Evolutionary conservation across 1,284 basidiomycete genomes (phyloP), one percentile per base, ranked within the genome.

Genomic region (Sparassis latifolia): DNA sequence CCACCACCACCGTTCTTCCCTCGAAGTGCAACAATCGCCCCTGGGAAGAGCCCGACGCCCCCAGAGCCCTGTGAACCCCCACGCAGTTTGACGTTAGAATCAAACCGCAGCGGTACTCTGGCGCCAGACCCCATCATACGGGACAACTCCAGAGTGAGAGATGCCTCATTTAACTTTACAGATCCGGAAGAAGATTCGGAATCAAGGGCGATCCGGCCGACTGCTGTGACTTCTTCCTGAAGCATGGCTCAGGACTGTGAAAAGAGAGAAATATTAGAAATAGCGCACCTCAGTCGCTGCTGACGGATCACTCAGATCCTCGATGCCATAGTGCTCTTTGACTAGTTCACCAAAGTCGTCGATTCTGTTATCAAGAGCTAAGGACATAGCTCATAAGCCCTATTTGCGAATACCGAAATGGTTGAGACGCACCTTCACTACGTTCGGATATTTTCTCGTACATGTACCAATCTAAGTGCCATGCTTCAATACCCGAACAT

Each of bases 1-100:
- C 82, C 85, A 3, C 91, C 94, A 1, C 92, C 92, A 2, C 93
- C 94, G 66, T 98, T 98, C 61, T 81, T 80, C 0, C 97, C 97
- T 57, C 83, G 88, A n/a, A 97, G 65, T 2, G 88, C 91, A 0
- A 89, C 86, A 44, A 99, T 84, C 39, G 86, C 85, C 2, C 97
- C 97, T 0, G 94, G 92, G 63, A 95, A 99, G 33, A 99, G 65
- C 0, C 89, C 85, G 27, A 87, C 71, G 0, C 83, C 82, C n/a
- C 79, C 80, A 28, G 80, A 72, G 3, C 84, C 86, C 49, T 75
- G 73, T 4, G 78, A 69, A 0, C 79, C 80, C 27, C 85, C 84
- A 44, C 84, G 77, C 3, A 95, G 74, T 59, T 81, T 84, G 49
- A 90, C 70, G 35, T 74, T 69, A 2, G 79, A 69, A 42, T 86